A percentile compares a stretch with the other conserved stretches of the same genome.
phyloP scores from a whole-genome alignment of 2,329 filamentous ascomycete genomes.

The Stagonosporopsis cucurbitacearum region DNA sequence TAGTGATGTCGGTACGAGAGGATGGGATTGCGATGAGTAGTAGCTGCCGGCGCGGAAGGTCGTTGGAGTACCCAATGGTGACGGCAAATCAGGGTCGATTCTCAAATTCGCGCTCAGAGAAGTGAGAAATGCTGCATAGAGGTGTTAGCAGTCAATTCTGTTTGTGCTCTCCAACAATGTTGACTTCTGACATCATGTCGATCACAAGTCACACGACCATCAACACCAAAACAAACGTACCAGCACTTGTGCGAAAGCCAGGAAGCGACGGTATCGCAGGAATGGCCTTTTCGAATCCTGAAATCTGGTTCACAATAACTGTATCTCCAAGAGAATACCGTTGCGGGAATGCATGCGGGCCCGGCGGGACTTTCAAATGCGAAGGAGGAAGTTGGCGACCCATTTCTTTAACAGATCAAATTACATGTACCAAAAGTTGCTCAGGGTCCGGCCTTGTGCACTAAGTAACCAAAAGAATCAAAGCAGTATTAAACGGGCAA shows the following conservation, averaged over 20 bases:
- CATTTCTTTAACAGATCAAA: constrained; percentile 30
- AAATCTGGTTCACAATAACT: constrained; percentile 44
- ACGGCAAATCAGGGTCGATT: constrained; percentile 64
- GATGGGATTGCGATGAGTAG: constrained; percentile 62
- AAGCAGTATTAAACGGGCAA: constrained; percentile 15
- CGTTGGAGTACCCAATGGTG: constrained; percentile 70
- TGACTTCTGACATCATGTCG: constrained; percentile 14
- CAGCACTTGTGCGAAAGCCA: constrained; percentile 48
- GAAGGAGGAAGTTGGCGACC: constrained; percentile 44
- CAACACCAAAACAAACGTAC: constrained; percentile 38
- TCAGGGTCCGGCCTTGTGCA: constrained; percentile 27
- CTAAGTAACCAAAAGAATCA: constrained; percentile 13
- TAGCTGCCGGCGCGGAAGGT: constrained; percentile 53
- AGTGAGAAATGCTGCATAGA: constrained; percentile 74
- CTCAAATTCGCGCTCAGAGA: constrained; percentile 82
- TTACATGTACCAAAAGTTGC: constrained; percentile 31
- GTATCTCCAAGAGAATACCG: constrained; percentile 36
- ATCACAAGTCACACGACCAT: constrained; percentile 28
- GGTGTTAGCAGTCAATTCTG: constrained; percentile 20
- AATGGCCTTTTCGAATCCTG: constrained; percentile 45
- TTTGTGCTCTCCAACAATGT: not conserved
- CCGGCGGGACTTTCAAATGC: constrained; percentile 43
- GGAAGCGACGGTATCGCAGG: constrained; percentile 46
- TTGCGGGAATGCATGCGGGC: constrained; percentile 40
- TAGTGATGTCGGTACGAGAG: constrained; percentile 58